A percentile compares a stretch with the other conserved stretches of the same genome.
phyloP scores from a whole-genome alignment of 139 green algal genomes.

The Diplosphaera chodatii region DNA sequence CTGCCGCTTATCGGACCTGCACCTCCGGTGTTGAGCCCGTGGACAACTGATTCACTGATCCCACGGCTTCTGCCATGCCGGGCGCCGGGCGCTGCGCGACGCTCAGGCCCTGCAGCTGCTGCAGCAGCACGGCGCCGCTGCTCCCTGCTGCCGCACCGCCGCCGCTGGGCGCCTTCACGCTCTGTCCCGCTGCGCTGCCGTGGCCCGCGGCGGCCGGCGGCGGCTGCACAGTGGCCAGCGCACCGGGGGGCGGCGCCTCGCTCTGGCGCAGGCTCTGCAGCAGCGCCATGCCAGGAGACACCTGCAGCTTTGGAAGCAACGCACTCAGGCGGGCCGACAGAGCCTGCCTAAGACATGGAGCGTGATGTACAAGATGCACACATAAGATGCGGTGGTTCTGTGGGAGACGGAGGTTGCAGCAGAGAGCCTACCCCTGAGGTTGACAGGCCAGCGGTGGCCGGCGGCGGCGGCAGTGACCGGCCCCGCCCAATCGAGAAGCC shows the following conservation, averaged over 20 bases:
- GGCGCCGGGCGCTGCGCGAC: background rate
- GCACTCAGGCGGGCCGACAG: too few species aligned
- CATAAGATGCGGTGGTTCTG: too few species aligned
- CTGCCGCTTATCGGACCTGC: too few species aligned
- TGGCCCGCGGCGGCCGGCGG: too few species aligned
- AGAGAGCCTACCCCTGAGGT: background rate
- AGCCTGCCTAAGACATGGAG: too few species aligned
- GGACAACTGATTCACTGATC: too few species aligned
- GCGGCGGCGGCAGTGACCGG: background rate
- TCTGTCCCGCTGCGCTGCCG: too few species aligned
- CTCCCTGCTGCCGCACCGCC: too few species aligned
- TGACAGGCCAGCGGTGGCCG: background rate
- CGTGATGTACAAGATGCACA: too few species aligned
- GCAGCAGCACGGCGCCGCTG: background rate
- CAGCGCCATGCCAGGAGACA: background rate
- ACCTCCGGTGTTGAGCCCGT: background rate
- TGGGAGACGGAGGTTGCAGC: too few species aligned
- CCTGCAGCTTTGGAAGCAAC: too few species aligned
- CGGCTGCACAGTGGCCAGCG: background rate
- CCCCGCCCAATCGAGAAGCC: background rate
- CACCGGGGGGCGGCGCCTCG: background rate
- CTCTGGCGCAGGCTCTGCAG: slow-evolving; percentile 1
- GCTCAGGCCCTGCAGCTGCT: background rate
- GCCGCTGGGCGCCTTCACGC: background rate
- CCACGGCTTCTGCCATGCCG: background rate